phyloP scores from a whole-genome alignment of 345 rosid species.

The Fremontodendron californicum region DNA sequence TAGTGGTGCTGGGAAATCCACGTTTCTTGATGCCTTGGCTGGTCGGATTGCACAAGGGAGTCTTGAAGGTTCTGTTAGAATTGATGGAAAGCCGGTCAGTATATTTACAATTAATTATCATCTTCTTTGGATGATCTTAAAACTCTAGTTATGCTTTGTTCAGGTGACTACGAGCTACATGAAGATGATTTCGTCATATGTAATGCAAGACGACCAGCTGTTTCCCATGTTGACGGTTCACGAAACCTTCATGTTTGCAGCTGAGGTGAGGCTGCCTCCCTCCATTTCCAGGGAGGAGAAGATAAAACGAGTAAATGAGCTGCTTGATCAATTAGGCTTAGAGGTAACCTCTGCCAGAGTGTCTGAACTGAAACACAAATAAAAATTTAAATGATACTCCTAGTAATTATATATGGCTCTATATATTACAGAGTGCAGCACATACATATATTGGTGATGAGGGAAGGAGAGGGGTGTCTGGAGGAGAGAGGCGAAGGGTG shows the following conservation, averaged over 20 bases:
- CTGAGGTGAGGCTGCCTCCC: slow-evolving; percentile 78
- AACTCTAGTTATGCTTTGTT: background rate
- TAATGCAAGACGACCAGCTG: slow-evolving; percentile 91
- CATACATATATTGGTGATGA: slow-evolving; percentile 72
- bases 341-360: slow-evolving; percentile 25
- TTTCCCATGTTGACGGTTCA: slow-evolving; percentile 72
- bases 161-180: slow-evolving; percentile 65
- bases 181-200: slow-evolving; percentile 80
- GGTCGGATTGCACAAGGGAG: slow-evolving; percentile 70
- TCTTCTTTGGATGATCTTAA: background rate
- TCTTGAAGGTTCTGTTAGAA: slow-evolving; percentile 68
- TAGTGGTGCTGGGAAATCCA: slow-evolving; percentile 90
- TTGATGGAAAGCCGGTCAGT: slow-evolving; percentile 60
- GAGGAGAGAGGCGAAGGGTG: slow-evolving; percentile 71
- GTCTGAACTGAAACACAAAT: background rate
- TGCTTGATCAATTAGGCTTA: slow-evolving; percentile 72
- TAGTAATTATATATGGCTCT: background rate
- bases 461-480: slow-evolving; percentile 70
- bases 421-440: slow-evolving; percentile 33
- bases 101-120: background rate
- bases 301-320: slow-evolving; percentile 55
- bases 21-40: slow-evolving; percentile 83
- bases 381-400: background rate
- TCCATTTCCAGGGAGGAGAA: slow-evolving; percentile 60
- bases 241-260: slow-evolving; percentile 84